Conservation (phyloP, 1,139 yeast genomes). For the Meyerozyma sp. region DNA sequence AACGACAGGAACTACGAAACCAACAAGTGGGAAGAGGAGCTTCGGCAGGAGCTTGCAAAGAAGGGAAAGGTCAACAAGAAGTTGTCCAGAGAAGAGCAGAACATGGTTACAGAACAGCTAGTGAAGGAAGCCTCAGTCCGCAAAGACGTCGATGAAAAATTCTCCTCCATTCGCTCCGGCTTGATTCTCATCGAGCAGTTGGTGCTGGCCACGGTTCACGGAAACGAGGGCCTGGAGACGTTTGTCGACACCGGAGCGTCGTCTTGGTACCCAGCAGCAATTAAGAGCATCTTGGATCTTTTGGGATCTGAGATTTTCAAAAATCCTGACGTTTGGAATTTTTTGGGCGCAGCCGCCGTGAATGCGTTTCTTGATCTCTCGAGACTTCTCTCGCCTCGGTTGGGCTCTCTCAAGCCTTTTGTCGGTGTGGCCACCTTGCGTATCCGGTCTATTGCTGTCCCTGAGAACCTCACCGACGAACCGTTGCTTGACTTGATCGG, state of each 20-base stretch:
- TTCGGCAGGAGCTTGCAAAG: slow-evolving; percentile 67
- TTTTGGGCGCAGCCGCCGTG: slow-evolving; percentile 24
- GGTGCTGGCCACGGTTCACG: neutral
- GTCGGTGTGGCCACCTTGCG: slow-evolving; percentile 69
- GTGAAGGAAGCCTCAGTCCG: slow-evolving; percentile 57
- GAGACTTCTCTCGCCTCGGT: slow-evolving; percentile 35
- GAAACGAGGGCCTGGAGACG: neutral
- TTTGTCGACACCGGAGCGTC: slow-evolving; percentile 62
- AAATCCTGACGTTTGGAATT: slow-evolving; percentile 27
- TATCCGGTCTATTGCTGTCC: slow-evolving; percentile 37
- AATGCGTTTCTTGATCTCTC: slow-evolving; percentile 43
- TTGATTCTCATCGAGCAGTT: neutral
- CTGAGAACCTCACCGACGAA: slow-evolving; percentile 42
- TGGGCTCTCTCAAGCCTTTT: slow-evolving; percentile 46
- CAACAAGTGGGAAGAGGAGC: slow-evolving; percentile 82
- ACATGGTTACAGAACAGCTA: slow-evolving; percentile 54
- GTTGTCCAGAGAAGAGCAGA: slow-evolving; percentile 72
- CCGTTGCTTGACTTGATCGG: slow-evolving; percentile 52
- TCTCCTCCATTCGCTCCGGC: neutral
- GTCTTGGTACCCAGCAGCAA: slow-evolving; percentile 68
- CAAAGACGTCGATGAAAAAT: slow-evolving; percentile 25
- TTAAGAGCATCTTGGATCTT: slow-evolving; percentile 39
- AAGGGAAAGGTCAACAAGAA: slow-evolving; percentile 47
- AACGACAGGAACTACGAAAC: slow-evolving; percentile 82
- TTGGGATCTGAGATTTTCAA: slow-evolving; percentile 29